phyloP scores from a whole-genome alignment of 2,329 filamentous ascomycete species.

The Penicillium rolfsii region DNA sequence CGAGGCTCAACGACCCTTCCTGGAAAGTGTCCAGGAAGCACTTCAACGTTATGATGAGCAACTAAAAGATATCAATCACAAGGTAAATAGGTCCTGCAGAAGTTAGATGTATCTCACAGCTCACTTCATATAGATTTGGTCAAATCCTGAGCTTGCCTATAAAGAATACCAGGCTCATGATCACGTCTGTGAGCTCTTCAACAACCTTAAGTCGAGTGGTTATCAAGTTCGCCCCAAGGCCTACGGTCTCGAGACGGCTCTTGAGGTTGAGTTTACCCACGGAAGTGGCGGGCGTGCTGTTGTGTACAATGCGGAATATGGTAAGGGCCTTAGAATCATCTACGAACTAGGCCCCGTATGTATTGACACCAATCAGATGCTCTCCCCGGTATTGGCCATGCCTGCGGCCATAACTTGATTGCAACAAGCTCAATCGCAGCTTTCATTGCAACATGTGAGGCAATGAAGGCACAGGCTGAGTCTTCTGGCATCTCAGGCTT shows the following conservation, averaged over 20 bases:
- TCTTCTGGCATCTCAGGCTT: conserved; percentile 23
- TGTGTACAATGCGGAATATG: conserved; percentile 45
- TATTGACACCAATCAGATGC: conserved; percentile 24
- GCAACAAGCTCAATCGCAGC: conserved; percentile 41
- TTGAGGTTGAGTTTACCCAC: conserved; percentile 47
- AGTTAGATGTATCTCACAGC: not conserved
- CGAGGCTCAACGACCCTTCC: conserved; percentile 29
- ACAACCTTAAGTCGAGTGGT: conserved; percentile 39
- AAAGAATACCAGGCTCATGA: conserved; percentile 57
- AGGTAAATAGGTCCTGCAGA: conserved; percentile 19
- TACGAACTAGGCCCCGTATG: not conserved
- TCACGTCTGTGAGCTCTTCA: conserved; percentile 47
- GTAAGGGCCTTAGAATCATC: not conserved
- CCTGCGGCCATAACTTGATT: conserved; percentile 41
- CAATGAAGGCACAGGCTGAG: conserved; percentile 28
- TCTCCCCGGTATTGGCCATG: conserved; percentile 42
- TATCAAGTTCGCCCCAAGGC: conserved; percentile 51
- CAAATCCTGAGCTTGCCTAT: conserved; percentile 55
- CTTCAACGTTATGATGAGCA: conserved; percentile 28
- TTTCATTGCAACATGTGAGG: conserved; percentile 39
- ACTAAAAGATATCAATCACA: conserved; percentile 28
- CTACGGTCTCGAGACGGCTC: conserved; percentile 55
- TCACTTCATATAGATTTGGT: conserved; percentile 39
- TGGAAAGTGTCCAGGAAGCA: conserved; percentile 29
- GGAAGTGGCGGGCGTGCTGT: conserved; percentile 33